These are phyloP conservation scores for Lentinula boryana DNA, from an alignment of 768 basidiomycete species.

Conservation along the genomic window DNA sequence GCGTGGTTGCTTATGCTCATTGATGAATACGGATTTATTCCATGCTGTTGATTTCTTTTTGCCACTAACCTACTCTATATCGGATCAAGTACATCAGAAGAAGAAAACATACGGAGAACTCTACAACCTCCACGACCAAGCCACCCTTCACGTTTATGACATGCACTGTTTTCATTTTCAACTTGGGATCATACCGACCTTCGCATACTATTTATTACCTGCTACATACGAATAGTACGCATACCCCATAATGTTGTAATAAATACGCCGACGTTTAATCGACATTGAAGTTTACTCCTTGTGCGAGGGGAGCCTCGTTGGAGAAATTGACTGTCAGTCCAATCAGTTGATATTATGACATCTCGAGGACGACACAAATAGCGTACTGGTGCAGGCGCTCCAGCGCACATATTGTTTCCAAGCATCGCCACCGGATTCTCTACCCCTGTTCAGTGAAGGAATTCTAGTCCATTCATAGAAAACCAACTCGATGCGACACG, in stretches of 20 bases:
- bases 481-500: slow-evolving; percentile 20
- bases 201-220: neutral
- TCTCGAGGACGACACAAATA: neutral
- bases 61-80: neutral
- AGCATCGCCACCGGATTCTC: slow-evolving; percentile 96
- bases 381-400: slow-evolving; percentile 76
- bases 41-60: slow-evolving; percentile 2
- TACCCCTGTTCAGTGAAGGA: slow-evolving; percentile 57
- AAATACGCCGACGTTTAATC: neutral
- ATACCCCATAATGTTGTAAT: neutral
- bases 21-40: slow-evolving; percentile 1
- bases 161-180: neutral
- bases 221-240: neutral
- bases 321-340: slow-evolving; percentile 72
- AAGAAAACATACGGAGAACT: slow-evolving; percentile 4
- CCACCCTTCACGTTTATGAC: neutral
- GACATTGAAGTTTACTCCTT: slow-evolving; percentile 74
- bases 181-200: neutral
- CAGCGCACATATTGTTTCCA: slow-evolving; percentile 97
- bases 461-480: neutral
- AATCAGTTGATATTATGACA: slow-evolving; percentile 6
- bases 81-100: slow-evolving; percentile 6
- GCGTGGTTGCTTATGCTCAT: neutral
- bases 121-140: slow-evolving; percentile 2
- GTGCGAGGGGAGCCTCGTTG: slow-evolving; percentile 82